Percentiles rank a stretch among this genome's conserved stretches.
These are phyloP conservation scores for Houttuynia cordata DNA, from an alignment of 164 flowering plant species.

Conservation along the genomic window DNA sequence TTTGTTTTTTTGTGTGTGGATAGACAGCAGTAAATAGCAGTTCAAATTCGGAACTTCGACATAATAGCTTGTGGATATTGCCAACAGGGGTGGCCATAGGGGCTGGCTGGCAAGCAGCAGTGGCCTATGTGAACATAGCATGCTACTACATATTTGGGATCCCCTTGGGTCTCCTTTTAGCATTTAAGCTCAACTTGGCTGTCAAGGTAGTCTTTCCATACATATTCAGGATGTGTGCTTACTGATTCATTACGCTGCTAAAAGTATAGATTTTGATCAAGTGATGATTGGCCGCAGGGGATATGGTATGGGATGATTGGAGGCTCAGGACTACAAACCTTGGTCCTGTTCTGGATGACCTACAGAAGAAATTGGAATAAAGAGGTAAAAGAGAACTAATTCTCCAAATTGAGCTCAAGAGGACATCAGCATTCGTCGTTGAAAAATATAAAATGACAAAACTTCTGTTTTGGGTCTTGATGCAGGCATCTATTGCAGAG, in stretches of 20 bases:
- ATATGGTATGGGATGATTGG: conserved; percentile 63
- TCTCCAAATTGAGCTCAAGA: neutral
- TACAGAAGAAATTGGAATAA: conserved; percentile 55
- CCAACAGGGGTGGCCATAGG: conserved; percentile 69
- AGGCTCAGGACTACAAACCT: conserved; percentile 43
- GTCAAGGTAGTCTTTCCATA: conserved; percentile 27
- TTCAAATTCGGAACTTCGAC: neutral
- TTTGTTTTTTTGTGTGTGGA: too few relatives aligned
- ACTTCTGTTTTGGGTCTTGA: too few relatives aligned
- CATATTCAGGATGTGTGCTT: too few relatives aligned
- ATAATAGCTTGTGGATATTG: neutral
- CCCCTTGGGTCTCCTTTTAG: conserved; percentile 50
- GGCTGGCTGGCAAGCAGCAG: conserved; percentile 69
- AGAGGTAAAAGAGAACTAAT: too few relatives aligned
- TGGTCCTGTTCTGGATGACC: conserved; percentile 26
- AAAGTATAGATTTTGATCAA: neutral
- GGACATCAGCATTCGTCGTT: neutral
- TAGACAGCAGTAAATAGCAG: too few relatives aligned
- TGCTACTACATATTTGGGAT: conserved; percentile 59
- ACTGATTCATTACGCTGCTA: too few relatives aligned
- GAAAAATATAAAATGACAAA: neutral
- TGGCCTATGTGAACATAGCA: conserved; percentile 55
- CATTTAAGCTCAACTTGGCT: conserved; percentile 31
- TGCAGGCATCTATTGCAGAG: conserved; percentile 16
- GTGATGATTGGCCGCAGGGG: conserved; percentile 28